Evolutionary conservation across 2,329 filamentous ascomycete genomes (phyloP).

Genomic region (Lasiodiplodia theobromae): DNA sequence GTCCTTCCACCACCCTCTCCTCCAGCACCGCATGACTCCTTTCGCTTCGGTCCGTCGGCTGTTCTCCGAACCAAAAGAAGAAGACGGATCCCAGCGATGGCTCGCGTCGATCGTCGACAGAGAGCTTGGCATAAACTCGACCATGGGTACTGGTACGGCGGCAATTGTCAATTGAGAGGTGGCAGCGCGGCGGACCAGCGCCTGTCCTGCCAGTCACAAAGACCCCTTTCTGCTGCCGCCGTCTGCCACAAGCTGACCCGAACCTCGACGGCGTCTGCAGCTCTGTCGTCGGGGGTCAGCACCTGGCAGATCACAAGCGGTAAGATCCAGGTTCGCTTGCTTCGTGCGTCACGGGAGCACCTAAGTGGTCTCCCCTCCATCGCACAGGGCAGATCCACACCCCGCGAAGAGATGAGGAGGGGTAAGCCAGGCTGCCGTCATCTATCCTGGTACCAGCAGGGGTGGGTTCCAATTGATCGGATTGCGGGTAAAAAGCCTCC

Average conservation of each 20-base stretch:
- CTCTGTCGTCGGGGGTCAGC: background rate
- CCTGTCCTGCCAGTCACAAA: background rate
- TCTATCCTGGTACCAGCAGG: background rate
- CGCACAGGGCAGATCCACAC: background rate
- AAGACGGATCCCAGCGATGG: constrained; percentile 10
- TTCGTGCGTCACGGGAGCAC: background rate
- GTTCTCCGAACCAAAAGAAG: constrained; percentile 6
- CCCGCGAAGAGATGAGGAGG: constrained; percentile 5
- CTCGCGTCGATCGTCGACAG: constrained; percentile 5
- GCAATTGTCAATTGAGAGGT: background rate
- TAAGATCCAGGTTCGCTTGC: background rate
- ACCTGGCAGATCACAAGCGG: constrained; percentile 13
- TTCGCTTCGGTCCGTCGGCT: constrained; percentile 5
- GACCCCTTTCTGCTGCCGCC: background rate
- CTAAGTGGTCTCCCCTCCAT: background rate
- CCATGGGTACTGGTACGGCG: background rate
- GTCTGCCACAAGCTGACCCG: background rate
- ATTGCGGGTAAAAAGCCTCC: background rate
- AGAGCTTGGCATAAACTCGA: constrained; percentile 17
- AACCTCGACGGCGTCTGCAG: background rate
- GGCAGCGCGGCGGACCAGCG: background rate
- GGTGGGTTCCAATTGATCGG: background rate
- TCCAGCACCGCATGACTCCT: constrained; percentile 18
- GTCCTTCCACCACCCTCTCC: constrained; percentile 11
- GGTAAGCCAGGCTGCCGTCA: background rate